These are phyloP conservation scores for Dactylellina leptospora DNA, from an alignment of 2,329 filamentous ascomycete genomes.

Conservation along the genomic window DNA sequence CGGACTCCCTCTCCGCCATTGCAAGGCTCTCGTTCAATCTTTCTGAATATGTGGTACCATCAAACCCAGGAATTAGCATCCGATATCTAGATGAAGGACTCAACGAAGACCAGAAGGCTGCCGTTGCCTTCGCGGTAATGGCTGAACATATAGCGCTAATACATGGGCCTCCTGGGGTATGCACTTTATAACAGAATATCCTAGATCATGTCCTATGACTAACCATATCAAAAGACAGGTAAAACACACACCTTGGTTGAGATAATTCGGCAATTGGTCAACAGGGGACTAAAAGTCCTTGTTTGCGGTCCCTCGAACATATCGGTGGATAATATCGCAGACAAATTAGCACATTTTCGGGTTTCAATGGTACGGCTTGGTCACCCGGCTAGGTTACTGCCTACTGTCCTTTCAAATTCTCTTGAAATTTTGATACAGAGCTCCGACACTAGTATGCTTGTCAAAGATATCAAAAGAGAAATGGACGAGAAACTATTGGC, in stretches of 20 bases:
- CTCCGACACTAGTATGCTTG: conserved; percentile 86
- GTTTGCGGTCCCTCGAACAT: conserved; percentile 78
- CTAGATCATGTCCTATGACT: no score
- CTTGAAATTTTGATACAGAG: conserved; percentile 90
- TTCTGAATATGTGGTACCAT: conserved; percentile 63
- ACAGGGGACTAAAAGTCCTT: conserved; percentile 21
- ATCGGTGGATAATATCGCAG: conserved; percentile 97
- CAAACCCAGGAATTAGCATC: conserved; percentile 64
- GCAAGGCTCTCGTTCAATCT: conserved; percentile 72
- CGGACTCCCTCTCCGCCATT: conserved; percentile 68
- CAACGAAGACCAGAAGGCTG: conserved; percentile 74
- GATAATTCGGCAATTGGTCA: conserved; percentile 85
- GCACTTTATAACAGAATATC: no score
- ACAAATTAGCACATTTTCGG: conserved; percentile 83
- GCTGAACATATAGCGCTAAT: conserved; percentile 73
- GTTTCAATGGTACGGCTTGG: conserved; percentile 88
- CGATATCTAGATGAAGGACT: conserved; percentile 71
- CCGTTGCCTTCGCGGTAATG: conserved; percentile 81
- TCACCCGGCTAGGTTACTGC: conserved; percentile 88
- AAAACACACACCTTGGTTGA: conserved; percentile 98
- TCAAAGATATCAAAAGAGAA: conserved; percentile 87
- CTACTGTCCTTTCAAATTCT: conserved; percentile 86
- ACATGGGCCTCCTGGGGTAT: conserved; percentile 84
- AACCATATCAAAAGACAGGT: conserved; percentile 71
- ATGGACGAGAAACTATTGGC: conserved; percentile 92